Percentiles rank a stretch among this genome's conserved stretches.
Conservation (phyloP, 495 filamentous ascomycete species). For the Bryoglossum gracile region DNA sequence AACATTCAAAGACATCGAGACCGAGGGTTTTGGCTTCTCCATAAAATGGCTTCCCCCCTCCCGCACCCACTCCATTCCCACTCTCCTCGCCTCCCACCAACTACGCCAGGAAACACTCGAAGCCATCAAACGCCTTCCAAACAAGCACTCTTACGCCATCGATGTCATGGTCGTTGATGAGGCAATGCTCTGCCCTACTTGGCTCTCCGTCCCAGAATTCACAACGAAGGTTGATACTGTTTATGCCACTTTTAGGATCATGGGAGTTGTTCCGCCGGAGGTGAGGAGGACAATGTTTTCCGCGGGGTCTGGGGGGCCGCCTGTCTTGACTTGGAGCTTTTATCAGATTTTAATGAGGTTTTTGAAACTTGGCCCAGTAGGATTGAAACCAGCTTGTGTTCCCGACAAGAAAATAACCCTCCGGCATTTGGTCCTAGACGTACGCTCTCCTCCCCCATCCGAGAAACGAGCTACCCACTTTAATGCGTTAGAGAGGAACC, state of each 20-base stretch:
- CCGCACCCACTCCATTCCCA: not conserved
- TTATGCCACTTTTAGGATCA: not conserved
- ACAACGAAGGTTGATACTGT: constrained; percentile 1
- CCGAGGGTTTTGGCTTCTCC: not conserved
- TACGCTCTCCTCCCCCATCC: not conserved
- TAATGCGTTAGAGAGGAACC: not conserved
- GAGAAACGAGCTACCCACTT: not conserved
- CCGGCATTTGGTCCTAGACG: not conserved
- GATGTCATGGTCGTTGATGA: constrained; percentile 3
- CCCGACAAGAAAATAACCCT: not conserved
- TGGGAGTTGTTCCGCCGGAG: not conserved
- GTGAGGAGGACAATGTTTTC: not conserved
- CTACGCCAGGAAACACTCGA: not conserved
- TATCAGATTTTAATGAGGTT: not conserved
- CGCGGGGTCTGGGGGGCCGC: not conserved
- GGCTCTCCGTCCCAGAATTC: constrained; percentile 1
- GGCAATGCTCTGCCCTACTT: constrained; percentile 1
- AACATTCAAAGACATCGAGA: not conserved
- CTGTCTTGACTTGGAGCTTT: not conserved
- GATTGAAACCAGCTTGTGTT: not conserved
- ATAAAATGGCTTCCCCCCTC: not conserved
- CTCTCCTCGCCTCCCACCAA: not conserved
- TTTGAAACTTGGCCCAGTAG: not conserved
- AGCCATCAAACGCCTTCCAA: not conserved
- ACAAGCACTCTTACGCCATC: not conserved